Conservation (phyloP, 345 rosid species). For the Xanthoceras sorbifolium region DNA sequence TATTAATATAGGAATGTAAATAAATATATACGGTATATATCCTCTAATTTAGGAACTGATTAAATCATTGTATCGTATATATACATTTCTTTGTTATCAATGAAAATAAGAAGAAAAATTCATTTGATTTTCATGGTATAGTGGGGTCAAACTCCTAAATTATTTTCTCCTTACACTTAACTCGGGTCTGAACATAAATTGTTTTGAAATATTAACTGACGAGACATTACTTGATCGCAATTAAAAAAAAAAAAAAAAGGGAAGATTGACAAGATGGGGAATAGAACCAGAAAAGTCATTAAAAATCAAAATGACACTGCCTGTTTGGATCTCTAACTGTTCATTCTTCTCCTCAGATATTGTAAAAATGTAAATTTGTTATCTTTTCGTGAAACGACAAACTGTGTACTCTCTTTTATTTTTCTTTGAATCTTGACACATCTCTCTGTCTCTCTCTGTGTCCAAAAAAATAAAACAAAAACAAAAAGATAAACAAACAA, state of each 20-base stretch:
- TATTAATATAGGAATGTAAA: too few relatives aligned
- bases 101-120: too few relatives aligned
- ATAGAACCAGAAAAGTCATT: background rate
- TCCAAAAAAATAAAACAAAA: background rate
- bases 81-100: too few relatives aligned
- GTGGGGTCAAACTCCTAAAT: background rate
- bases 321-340: background rate
- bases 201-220: too few relatives aligned
- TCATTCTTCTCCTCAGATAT: background rate
- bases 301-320: background rate
- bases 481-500: background rate
- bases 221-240: too few relatives aligned
- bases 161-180: background rate
- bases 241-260: too few relatives aligned
- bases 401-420: slow-evolving; percentile 31
- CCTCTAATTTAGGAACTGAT: too few relatives aligned
- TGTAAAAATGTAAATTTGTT: background rate
- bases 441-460: background rate
- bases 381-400: slow-evolving; percentile 36
- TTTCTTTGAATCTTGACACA: slow-evolving; percentile 14
- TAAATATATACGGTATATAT: too few relatives aligned
- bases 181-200: too few relatives aligned
- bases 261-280: too few relatives aligned
- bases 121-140: slow-evolving; percentile 9
- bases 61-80: too few relatives aligned